Conservation (phyloP, 78 protist genomes). For the Dictyostelium capitatum region DNA sequence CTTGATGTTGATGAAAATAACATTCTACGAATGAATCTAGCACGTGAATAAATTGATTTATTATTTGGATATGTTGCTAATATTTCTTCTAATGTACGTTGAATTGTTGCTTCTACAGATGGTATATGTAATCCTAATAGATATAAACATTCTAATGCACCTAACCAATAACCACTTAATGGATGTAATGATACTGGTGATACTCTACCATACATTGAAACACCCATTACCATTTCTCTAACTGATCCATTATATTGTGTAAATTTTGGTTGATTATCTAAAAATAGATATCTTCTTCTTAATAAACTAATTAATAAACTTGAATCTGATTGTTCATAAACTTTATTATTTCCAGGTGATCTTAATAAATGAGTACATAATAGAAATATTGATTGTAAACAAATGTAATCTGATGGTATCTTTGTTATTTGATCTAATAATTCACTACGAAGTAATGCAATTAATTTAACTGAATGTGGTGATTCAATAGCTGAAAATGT, state of each 20-base stretch:
- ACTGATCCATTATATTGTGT: slow-evolving; percentile 63
- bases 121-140: slow-evolving; percentile 32
- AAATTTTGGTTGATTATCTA: slow-evolving; percentile 64
- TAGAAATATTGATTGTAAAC: slow-evolving; percentile 61
- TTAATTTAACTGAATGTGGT: slow-evolving; percentile 10
- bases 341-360: slow-evolving; percentile 48
- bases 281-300: slow-evolving; percentile 32
- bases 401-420: slow-evolving; percentile 73
- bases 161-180: slow-evolving; percentile 45
- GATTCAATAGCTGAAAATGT: slow-evolving; percentile 19
- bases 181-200: slow-evolving; percentile 7
- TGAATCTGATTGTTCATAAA: slow-evolving; percentile 64
- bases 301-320: slow-evolving; percentile 12
- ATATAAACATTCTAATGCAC: slow-evolving; percentile 49
- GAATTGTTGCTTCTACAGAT: slow-evolving; percentile 39
- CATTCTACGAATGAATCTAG: slow-evolving; percentile 53
- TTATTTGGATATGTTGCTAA: slow-evolving; percentile 41
- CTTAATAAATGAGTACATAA: slow-evolving; percentile 24
- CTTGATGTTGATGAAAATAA: background rate
- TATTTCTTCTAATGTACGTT: slow-evolving; percentile 58
- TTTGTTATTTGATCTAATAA: slow-evolving; percentile 41
- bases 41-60: slow-evolving; percentile 35
- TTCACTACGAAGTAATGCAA: slow-evolving; percentile 34
- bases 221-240: slow-evolving; percentile 75
- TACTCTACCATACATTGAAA: slow-evolving; percentile 26